Conservation (phyloP, 1,284 basidiomycete genomes). For the Mycena citricolor region DNA sequence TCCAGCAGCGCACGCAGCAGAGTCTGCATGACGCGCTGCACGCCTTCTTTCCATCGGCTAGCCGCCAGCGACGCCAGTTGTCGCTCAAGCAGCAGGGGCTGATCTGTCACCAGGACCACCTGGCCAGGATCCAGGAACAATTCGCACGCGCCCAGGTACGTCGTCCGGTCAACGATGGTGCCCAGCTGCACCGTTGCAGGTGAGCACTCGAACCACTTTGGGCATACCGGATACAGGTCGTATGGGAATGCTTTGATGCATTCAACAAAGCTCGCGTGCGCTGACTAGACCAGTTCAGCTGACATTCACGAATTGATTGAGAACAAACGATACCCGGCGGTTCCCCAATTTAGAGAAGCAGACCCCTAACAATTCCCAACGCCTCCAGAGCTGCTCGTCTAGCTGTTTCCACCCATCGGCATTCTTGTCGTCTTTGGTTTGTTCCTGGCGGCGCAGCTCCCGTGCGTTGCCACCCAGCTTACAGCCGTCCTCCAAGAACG, state of each 20-base stretch:
- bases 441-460: slow-evolving; percentile 27
- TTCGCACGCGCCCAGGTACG: slow-evolving; percentile 65
- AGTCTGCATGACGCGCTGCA: slow-evolving; percentile 36
- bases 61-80: slow-evolving; percentile 56
- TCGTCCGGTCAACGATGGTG: slow-evolving; percentile 60
- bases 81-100: slow-evolving; percentile 61
- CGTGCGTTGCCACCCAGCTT: slow-evolving; percentile 50
- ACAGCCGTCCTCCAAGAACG: slow-evolving; percentile 65
- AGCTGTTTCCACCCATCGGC: slow-evolving; percentile 58
- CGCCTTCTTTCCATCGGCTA: slow-evolving; percentile 55
- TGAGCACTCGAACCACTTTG: slow-evolving; percentile 40
- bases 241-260: slow-evolving; percentile 58
- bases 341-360: slow-evolving; percentile 75
- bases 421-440: slow-evolving; percentile 36
- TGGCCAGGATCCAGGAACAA: slow-evolving; percentile 49
- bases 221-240: slow-evolving; percentile 34
- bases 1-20: slow-evolving; percentile 50
- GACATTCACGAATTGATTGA: slow-evolving; percentile 7
- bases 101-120: slow-evolving; percentile 52
- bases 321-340: slow-evolving; percentile 55
- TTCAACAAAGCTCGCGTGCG: slow-evolving; percentile 56
- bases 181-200: slow-evolving; percentile 52
- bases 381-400: slow-evolving; percentile 59
- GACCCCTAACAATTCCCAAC: slow-evolving; percentile 79
- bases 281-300: slow-evolving; percentile 41